These are phyloP conservation scores for Periconia sp. DNA, from an alignment of 2,329 filamentous ascomycete genomes.

Conservation along the genomic window DNA sequence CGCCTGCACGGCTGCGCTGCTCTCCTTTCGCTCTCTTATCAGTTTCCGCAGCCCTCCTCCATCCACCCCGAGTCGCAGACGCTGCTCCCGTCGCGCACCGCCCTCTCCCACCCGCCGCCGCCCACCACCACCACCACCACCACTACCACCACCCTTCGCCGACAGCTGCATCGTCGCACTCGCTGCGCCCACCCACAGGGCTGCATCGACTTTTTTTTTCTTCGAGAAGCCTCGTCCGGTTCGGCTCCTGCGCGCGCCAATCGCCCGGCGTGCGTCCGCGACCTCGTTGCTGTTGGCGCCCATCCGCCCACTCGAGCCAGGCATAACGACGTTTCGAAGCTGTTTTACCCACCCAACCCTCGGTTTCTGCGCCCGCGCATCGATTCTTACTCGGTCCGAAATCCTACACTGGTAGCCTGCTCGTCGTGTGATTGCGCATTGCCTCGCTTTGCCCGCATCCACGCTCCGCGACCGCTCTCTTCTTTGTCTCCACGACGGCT, in stretches of 20 bases:
- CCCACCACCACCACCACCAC: too few species aligned
- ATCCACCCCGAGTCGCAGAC: not conserved
- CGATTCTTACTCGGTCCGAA: constrained; percentile 22
- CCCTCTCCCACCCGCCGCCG: not conserved
- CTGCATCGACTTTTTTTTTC: constrained; percentile 14
- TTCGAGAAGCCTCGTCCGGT: constrained; percentile 15
- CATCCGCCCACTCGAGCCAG: constrained; percentile 17
- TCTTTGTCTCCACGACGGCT: constrained; percentile 41
- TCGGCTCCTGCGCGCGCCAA: constrained; percentile 27
- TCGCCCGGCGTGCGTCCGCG: constrained; percentile 27
- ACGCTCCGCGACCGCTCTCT: constrained; percentile 11
- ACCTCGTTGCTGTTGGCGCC: constrained; percentile 15
- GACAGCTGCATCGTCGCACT: constrained; percentile 22
- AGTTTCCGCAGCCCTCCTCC: not conserved
- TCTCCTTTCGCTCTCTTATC: not conserved
- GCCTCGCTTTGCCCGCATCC: constrained; percentile 26
- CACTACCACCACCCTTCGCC: too few species aligned
- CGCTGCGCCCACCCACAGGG: too few species aligned
- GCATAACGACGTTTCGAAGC: constrained; percentile 44
- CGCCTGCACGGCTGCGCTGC: not conserved
- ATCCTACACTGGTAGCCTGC: constrained; percentile 26
- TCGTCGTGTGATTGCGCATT: constrained; percentile 20
- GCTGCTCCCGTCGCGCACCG: not conserved
- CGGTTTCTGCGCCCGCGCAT: constrained; percentile 20
- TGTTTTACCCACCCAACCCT: constrained; percentile 35